Base-by-base conservation (phyloP, 345 rosid genomes). In the Raphanus raphanistrum region DNA sequence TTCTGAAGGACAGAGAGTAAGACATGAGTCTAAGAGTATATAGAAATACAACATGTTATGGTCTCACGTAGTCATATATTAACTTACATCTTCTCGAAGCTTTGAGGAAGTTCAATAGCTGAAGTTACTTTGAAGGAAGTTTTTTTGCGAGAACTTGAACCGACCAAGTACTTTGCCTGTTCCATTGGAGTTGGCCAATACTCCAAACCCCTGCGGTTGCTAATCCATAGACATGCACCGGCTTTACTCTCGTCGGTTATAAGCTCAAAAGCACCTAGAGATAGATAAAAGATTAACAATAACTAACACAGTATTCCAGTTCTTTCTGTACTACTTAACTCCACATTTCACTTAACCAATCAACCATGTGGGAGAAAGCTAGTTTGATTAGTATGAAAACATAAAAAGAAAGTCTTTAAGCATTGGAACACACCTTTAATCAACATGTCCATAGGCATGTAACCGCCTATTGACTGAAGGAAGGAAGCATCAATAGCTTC, bases 211-310 rank as follows among this genome's bases (percentile, higher is more conserved):
- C 84, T 90, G 48, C 99, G 96, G 61, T 86, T 89, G 48, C 97
- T 88, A 73, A 95, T 87, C 98, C 97, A 92, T 29, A 95, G 84
- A 84, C 98, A 92, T 52, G 97, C 84, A 62, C 98, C 98, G 59
- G 90, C 98, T 85, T 88, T 92, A 29, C 76, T 89, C 82, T 92
- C 92, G 77, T 95, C 80, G 3, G 73, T 84, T 63, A 95, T 95
- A 72, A 95, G 98, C 86, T 92, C 94, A 82, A 92, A 92, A 76
- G 91, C 92, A 76, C 98, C 99, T 92, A 74, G 27, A 75, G 52
- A 59, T 3, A 48, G n/a, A n/a, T 48, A 27, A 75, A 16, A 25
- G 32, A 50, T n/a, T n/a, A 45, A 50, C 69, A 72, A 50, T 60
- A 27, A 43, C 61, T 60, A 26, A 27, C 10, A 57, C 2, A 71